These are phyloP conservation scores for Silybum marianum DNA, from an alignment of 129 eudicot genomes.

Conservation along the genomic window DNA sequence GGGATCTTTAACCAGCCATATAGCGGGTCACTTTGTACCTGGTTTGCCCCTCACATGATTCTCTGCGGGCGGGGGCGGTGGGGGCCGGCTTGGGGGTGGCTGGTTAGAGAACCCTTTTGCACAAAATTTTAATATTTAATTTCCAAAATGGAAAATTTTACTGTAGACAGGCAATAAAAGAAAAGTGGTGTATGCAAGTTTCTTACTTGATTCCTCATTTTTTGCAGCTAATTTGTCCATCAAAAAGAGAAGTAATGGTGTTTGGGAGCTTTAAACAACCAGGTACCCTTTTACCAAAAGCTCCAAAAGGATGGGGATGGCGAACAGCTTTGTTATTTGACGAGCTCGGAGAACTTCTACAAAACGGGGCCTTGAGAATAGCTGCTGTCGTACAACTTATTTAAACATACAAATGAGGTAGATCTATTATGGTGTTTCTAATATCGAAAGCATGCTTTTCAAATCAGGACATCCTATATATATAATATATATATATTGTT, in stretches of 20 bases:
- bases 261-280: conserved; percentile 94
- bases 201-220: background rate
- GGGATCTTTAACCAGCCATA: too few species aligned
- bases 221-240: conserved; percentile 84
- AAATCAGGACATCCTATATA: background rate
- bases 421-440: background rate
- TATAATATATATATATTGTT: background rate
- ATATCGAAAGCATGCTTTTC: background rate
- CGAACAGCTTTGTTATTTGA: conserved; percentile 85
- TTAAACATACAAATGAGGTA: conserved; percentile 39
- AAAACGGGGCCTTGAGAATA: conserved; percentile 81
- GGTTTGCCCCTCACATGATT: too few species aligned
- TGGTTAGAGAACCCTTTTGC: too few species aligned
- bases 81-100: too few species aligned
- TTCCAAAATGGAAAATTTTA: background rate
- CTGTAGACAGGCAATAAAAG: background rate
- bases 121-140: too few species aligned
- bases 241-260: conserved; percentile 97
- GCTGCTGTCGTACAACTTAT: conserved; percentile 97
- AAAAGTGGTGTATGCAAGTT: background rate
- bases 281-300: conserved; percentile 96
- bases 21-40: too few species aligned
- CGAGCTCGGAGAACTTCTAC: conserved; percentile 86
- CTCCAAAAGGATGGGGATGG: conserved; percentile 99
- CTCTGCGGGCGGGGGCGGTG: too few species aligned